Conservation (phyloP, 2,329 filamentous ascomycete genomes). For the Nemania diffusa region DNA sequence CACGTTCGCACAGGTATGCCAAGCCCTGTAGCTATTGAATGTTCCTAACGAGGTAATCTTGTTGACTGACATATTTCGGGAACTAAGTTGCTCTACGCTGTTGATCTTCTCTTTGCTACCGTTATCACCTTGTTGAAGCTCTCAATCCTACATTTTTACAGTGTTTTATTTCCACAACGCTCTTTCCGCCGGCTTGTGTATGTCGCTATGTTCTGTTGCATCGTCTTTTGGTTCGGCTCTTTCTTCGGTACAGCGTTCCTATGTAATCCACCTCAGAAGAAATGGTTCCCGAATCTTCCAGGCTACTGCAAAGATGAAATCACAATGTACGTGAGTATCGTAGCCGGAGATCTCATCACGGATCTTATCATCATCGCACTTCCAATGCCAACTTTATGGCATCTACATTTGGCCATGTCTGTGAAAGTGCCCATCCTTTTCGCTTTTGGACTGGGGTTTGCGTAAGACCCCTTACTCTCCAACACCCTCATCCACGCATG, state of each 20-base stretch:
- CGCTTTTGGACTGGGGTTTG: slow-evolving; percentile 39
- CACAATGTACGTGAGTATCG: slow-evolving; percentile 18
- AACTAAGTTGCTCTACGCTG: background rate
- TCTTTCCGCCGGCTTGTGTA: slow-evolving; percentile 24
- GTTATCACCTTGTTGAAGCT: slow-evolving; percentile 33
- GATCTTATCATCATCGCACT: slow-evolving; percentile 32
- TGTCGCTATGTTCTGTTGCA: slow-evolving; percentile 4
- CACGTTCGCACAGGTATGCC: slow-evolving; percentile 10
- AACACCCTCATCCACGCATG: background rate
- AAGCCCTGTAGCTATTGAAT: background rate
- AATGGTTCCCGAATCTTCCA: slow-evolving; percentile 17
- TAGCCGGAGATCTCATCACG: slow-evolving; percentile 17
- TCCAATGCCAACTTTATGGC: slow-evolving; percentile 37
- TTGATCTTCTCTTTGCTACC: slow-evolving; percentile 32
- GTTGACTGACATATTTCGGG: background rate
- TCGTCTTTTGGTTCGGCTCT: slow-evolving; percentile 28
- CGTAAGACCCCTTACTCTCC: slow-evolving; percentile 27
- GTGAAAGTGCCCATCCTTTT: slow-evolving; percentile 34
- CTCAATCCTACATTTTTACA: slow-evolving; percentile 38
- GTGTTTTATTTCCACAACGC: slow-evolving; percentile 21
- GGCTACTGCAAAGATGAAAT: slow-evolving; percentile 28
- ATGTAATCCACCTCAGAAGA: slow-evolving; percentile 28
- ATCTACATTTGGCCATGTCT: slow-evolving; percentile 25
- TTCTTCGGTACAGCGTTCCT: slow-evolving; percentile 27
- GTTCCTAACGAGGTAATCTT: background rate